Conservation (phyloP, 768 basidiomycete species). For the Collybiopsis confluens region DNA sequence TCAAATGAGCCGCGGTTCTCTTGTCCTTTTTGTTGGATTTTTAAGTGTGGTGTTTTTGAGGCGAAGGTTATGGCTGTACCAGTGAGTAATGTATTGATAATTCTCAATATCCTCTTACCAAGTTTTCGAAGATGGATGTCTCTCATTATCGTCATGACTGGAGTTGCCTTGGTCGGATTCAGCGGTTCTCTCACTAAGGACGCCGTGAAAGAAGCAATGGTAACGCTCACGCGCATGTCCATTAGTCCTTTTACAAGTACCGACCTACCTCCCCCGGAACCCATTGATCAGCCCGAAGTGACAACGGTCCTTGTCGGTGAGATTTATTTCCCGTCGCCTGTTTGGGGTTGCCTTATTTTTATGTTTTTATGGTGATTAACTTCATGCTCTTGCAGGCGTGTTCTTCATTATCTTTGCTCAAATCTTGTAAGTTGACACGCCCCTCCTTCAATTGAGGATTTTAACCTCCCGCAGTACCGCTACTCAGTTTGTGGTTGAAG, state of each 20-base stretch:
- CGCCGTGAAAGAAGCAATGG: slow-evolving; percentile 44
- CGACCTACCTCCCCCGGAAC: slow-evolving; percentile 35
- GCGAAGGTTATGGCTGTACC: slow-evolving; percentile 82
- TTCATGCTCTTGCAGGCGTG: slow-evolving; percentile 51
- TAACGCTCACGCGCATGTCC: slow-evolving; percentile 20
- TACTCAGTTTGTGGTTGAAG: slow-evolving; percentile 89
- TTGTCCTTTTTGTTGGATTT: slow-evolving; percentile 90
- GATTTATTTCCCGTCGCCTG: slow-evolving; percentile 19
- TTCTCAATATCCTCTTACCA: slow-evolving; percentile 5
- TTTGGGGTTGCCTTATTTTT: slow-evolving; percentile 16
- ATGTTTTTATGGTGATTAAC: background rate
- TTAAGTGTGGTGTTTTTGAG: slow-evolving; percentile 89
- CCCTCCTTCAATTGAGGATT: too few relatives aligned
- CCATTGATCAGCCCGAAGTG: slow-evolving; percentile 56
- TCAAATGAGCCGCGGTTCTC: slow-evolving; percentile 92
- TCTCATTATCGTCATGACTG: slow-evolving; percentile 81
- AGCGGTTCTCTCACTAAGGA: slow-evolving; percentile 88
- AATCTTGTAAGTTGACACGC: slow-evolving; percentile 86
- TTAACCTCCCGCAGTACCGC: slow-evolving; percentile 56
- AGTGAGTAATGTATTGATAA: slow-evolving; percentile 47
- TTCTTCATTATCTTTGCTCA: slow-evolving; percentile 93
- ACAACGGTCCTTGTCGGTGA: slow-evolving; percentile 71
- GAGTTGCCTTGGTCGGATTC: slow-evolving; percentile 81
- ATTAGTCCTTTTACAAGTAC: slow-evolving; percentile 18
- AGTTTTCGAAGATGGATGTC: slow-evolving; percentile 71